Base-by-base conservation (phyloP, 1,284 basidiomycete species). In the Clitocybe nebularis region DNA sequence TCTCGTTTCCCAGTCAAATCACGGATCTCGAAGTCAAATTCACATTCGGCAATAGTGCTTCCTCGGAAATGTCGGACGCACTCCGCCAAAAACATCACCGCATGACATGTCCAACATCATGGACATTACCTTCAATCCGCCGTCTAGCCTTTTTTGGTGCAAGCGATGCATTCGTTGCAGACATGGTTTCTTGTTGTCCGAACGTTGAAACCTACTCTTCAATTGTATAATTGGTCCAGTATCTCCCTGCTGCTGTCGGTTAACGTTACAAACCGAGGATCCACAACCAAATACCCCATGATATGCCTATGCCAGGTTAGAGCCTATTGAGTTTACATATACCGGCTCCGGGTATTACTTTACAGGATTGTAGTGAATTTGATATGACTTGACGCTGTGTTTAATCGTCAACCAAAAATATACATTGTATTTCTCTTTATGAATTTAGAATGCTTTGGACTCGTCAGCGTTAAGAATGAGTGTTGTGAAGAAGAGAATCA, bases 381-480 rank as follows among this genome's bases (percentile, higher is more conserved):
- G 26, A 10, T 3, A 13, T 3, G 13, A 28, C 13, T 13, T 28
- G 5, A 10, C 3, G 26, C 26, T 13, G 26, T 5, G 26, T 28
- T 28, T 28, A 5, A 3, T 28, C 20, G 19, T 3, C 16, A 36
- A 4, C 20, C n/a, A 17, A 23, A 41, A 17, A 16, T 9, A 6
- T 5, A 20, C 38, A 5, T 7, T 14, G 11, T 5, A 39, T 16
- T 9, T 3, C 22, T 5, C 16, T 13, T 17, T 13, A 9, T 30
- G 3, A 4, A 25, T 2, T 41, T 41, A 51, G 16, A 55, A 9
- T n/a, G 49, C 44, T 7, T 40, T 57, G 2, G 59, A 55, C 41
- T 69, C 68, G 36, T 71, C 69, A 11, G 67, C 63, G 44, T 74
- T 75, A 32, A 75, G 60, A 34, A 74, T 68, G 35, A 74, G 58